These are phyloP conservation scores for Marasmius sp. DNA, from an alignment of 1,284 basidiomycete species.

Conservation along the genomic window DNA sequence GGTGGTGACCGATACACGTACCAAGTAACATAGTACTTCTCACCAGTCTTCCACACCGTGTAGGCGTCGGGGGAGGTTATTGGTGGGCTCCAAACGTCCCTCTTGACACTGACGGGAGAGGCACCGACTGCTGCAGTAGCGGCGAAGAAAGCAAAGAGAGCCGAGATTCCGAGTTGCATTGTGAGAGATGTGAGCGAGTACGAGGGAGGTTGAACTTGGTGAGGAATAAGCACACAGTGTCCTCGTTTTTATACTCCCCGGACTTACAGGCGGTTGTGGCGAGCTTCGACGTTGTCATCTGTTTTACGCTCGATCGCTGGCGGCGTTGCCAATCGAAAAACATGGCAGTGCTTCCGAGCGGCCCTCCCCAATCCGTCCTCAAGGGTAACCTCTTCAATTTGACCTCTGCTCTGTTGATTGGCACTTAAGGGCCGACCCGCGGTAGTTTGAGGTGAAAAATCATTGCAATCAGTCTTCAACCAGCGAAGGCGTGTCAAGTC, in stretches of 20 bases:
- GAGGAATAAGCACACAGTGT: not conserved
- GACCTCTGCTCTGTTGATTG: too few relatives aligned
- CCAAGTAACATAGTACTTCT: constrained; percentile 9
- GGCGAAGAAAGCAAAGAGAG: not conserved
- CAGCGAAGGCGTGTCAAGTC: too few relatives aligned
- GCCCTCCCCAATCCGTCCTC: too few relatives aligned
- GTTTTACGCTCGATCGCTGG: too few relatives aligned
- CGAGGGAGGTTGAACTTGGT: not conserved
- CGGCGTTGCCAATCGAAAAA: too few relatives aligned
- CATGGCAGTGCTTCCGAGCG: too few relatives aligned
- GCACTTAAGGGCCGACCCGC: too few relatives aligned
- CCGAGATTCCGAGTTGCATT: not conserved
- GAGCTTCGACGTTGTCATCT: not conserved
- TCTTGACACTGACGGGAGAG: not conserved
- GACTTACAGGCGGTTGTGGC: too few relatives aligned
- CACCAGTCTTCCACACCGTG: constrained; percentile 8
- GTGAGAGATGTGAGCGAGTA: not conserved
- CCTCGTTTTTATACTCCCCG: not conserved
- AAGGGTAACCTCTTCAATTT: too few relatives aligned
- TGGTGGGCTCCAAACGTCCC: constrained; percentile 5
- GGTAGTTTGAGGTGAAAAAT: too few relatives aligned
- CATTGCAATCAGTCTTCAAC: too few relatives aligned
- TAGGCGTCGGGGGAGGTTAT: constrained; percentile 8
- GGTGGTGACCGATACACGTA: not conserved
- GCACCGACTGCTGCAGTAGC: not conserved